Conservation (phyloP, 2,329 filamentous ascomycete species). For the Hypoxylon rubiginosum region DNA sequence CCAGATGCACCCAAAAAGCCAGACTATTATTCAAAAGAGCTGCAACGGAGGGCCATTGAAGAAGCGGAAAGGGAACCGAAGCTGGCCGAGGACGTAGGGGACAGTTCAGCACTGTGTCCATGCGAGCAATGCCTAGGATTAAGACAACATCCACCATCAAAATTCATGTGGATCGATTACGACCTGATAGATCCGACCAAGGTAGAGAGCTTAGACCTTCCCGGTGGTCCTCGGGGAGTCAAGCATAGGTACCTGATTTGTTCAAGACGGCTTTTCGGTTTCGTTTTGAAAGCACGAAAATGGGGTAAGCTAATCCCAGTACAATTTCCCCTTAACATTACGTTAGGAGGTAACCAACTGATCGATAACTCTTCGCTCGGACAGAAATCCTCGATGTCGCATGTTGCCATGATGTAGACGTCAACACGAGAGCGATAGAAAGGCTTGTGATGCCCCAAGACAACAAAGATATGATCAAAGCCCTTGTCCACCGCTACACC, state of each 20-base stretch:
- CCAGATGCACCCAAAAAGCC: background rate
- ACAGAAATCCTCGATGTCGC: slow-evolving; percentile 19
- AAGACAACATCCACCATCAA: background rate
- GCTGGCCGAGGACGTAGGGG: slow-evolving; percentile 1
- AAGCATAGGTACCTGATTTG: slow-evolving; percentile 24
- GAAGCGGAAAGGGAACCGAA: slow-evolving; percentile 4
- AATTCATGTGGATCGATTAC: slow-evolving; percentile 5
- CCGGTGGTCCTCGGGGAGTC: background rate
- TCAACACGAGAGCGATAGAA: slow-evolving; percentile 25
- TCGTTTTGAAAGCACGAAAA: slow-evolving; percentile 17
- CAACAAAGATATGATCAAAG: slow-evolving; percentile 33
- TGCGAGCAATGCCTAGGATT: background rate
- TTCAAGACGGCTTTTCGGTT: slow-evolving; percentile 7
- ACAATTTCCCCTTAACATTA: background rate
- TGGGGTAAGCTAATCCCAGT: slow-evolving; percentile 14
- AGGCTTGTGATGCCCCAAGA: slow-evolving; percentile 30
- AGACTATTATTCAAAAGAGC: background rate
- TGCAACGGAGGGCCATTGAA: background rate
- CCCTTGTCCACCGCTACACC: slow-evolving; percentile 30
- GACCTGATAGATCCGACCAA: slow-evolving; percentile 6
- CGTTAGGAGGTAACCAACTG: background rate
- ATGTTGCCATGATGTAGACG: slow-evolving; percentile 13
- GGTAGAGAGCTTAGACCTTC: slow-evolving; percentile 8
- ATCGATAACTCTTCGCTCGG: background rate
- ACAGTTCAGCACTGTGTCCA: background rate